These are phyloP conservation scores for Pseudogymnoascus sp. DNA, from an alignment of 2,329 filamentous ascomycete species.

Conservation along the genomic window DNA sequence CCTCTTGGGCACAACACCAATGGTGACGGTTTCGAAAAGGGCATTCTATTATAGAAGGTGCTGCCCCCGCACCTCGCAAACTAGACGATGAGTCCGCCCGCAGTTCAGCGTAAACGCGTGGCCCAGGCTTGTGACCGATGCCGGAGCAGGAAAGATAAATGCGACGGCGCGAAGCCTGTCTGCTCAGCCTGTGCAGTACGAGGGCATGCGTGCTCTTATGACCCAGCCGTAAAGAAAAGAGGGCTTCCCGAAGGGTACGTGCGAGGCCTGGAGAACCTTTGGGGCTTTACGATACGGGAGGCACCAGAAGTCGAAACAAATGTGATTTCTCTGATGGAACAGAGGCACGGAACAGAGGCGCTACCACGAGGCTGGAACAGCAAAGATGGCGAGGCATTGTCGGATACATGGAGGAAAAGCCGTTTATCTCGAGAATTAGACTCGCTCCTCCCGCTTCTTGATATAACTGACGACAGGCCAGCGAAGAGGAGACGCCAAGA, in stretches of 20 bases:
- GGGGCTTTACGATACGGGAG: constrained; percentile 10
- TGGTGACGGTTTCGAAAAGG: background rate
- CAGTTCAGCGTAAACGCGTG: background rate
- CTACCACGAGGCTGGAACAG: constrained; percentile 26
- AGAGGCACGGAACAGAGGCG: constrained; percentile 27
- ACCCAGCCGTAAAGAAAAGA: constrained; percentile 60
- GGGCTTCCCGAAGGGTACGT: constrained; percentile 70
- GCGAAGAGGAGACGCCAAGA: constrained; percentile 8
- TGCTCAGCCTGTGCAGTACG: constrained; percentile 59
- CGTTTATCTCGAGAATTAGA: constrained; percentile 10
- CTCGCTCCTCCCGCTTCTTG: background rate
- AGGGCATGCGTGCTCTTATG: constrained; percentile 57
- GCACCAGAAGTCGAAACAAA: constrained; percentile 10
- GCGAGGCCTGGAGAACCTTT: constrained; percentile 49
- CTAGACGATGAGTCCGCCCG: background rate
- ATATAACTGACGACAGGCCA: constrained; percentile 3
- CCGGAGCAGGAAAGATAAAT: constrained; percentile 59
- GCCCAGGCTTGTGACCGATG: constrained; percentile 57
- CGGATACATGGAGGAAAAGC: constrained; percentile 13
- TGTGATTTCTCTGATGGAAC: constrained; percentile 10
- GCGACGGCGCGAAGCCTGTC: constrained; percentile 57
- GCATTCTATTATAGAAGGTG: background rate
- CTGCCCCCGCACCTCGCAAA: background rate
- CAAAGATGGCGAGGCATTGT: constrained; percentile 36
- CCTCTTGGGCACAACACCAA: constrained; percentile 6